These are phyloP conservation scores for Leccinum uliginosum DNA, from an alignment of 768 basidiomycete genomes.

Conservation along the genomic window DNA sequence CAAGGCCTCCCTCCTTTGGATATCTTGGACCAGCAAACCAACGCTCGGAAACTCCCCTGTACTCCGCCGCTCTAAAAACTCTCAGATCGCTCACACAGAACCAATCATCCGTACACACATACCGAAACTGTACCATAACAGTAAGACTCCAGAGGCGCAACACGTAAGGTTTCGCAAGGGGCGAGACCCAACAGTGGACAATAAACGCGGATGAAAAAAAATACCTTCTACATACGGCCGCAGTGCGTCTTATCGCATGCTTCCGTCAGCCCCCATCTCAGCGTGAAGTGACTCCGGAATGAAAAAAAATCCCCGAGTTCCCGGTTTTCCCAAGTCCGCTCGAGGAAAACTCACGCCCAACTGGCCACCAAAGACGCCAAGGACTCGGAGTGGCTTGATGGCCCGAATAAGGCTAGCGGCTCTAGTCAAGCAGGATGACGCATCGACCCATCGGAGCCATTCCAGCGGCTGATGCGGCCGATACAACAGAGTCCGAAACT, in stretches of 20 bases:
- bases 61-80: constrained; percentile 21
- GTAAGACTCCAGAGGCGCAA: not conserved
- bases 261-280: constrained; percentile 8
- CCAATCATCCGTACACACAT: not conserved
- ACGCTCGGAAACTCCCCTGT: constrained; percentile 13
- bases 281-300: constrained; percentile 10
- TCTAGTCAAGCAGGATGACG: constrained; percentile 2
- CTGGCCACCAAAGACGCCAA: not conserved
- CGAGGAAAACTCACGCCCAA: constrained; percentile 4
- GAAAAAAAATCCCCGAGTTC: constrained; percentile 10
- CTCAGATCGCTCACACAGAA: not conserved
- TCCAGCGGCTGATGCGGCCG: constrained; percentile 17
- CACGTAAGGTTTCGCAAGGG: constrained; percentile 1
- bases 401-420: constrained; percentile 5
- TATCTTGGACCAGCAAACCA: constrained; percentile 10
- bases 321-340: constrained; percentile 14
- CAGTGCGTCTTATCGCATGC: constrained; percentile 18
- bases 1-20: constrained; percentile 22
- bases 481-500: constrained; percentile 23
- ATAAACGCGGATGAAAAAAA: not conserved
- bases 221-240: constrained; percentile 15
- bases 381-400: constrained; percentile 9
- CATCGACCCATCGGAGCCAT: constrained; percentile 19
- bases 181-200: not conserved
- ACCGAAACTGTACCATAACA: not conserved